Evolutionary conservation across 2,329 filamentous ascomycete species (phyloP).

Genomic region (Trichoderma gracile): DNA sequence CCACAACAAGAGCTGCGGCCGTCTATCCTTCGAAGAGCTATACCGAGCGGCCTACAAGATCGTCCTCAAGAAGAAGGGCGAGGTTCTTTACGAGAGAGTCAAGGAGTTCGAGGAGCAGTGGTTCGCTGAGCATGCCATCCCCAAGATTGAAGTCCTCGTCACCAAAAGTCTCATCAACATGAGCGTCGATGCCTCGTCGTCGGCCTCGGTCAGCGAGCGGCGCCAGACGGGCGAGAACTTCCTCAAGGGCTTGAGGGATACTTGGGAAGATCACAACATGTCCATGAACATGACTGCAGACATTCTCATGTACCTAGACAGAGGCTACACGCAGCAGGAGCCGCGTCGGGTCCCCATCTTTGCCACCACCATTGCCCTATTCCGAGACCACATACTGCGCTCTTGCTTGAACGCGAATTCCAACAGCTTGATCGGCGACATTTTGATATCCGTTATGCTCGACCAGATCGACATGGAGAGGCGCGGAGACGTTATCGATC

Average conservation of each 20-base stretch:
- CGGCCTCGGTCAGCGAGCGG: conserved; percentile 73
- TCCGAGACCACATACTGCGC: conserved; percentile 80
- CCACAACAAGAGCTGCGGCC: conserved; percentile 86
- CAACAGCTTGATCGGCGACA: conserved; percentile 62
- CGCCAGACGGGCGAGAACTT: conserved; percentile 81
- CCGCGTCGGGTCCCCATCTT: conserved; percentile 74
- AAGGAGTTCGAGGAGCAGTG: conserved; percentile 79
- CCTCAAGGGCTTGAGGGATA: conserved; percentile 69
- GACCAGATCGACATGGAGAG: conserved; percentile 93
- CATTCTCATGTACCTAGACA: conserved; percentile 96
- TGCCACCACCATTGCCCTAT: conserved; percentile 79
- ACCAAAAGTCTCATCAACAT: conserved; percentile 64
- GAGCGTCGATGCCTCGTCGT: conserved; percentile 56
- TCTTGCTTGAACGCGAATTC: conserved; percentile 52
- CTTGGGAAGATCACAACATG: conserved; percentile 86
- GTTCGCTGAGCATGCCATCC: conserved; percentile 73
- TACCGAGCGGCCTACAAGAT: conserved; percentile 95
- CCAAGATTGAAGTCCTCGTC: conserved; percentile 69
- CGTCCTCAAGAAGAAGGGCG: conserved; percentile 83
- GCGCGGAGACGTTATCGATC: conserved; percentile 85
- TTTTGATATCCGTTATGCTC: conserved; percentile 79
- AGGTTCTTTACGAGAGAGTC: conserved; percentile 77
- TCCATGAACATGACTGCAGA: conserved; percentile 97
- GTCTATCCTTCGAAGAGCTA: conserved; percentile 89
- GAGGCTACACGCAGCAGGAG: conserved; percentile 71